A percentile compares a stretch with the other conserved stretches of the same genome.
Evolutionary conservation across 2,329 filamentous ascomycete genomes (phyloP).

Genomic region (Thelonectria discophora): DNA sequence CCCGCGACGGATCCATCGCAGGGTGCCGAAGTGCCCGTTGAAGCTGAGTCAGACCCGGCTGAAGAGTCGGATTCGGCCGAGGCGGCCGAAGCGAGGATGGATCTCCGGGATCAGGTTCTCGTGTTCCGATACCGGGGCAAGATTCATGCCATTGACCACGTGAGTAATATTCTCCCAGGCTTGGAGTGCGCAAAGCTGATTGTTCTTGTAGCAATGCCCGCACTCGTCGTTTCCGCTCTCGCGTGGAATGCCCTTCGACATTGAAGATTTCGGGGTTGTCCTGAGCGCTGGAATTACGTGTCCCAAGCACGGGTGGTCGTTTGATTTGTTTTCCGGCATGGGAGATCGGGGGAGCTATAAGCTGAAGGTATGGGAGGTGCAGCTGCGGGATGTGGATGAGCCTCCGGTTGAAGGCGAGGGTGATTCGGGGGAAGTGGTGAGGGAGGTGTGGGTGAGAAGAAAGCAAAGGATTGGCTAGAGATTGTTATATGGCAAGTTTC

Average conservation of each 20-base stretch:
- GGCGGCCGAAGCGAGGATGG: conserved; percentile 42
- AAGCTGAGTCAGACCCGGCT: conserved; percentile 43
- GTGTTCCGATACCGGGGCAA: conserved; percentile 71
- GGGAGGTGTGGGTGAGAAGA: conserved; percentile 56
- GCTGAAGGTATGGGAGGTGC: conserved; percentile 70
- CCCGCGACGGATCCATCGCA: conserved; percentile 51
- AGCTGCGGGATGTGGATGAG: conserved; percentile 53
- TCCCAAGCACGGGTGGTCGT: conserved; percentile 76
- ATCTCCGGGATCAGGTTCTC: conserved; percentile 68
- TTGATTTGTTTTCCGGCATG: conserved; percentile 71
- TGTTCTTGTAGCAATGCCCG: conserved; percentile 64
- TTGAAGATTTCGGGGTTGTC: conserved; percentile 75
- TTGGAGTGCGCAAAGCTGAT: not conserved
- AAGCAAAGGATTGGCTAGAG: conserved; percentile 50
- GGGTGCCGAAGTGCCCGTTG: conserved; percentile 49
- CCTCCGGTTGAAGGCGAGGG: not conserved
- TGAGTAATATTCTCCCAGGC: conserved; percentile 49
- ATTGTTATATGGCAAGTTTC: not conserved
- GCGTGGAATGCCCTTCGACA: conserved; percentile 70
- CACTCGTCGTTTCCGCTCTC: conserved; percentile 74
- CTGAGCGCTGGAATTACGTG: conserved; percentile 71
- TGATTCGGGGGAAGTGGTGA: conserved; percentile 22
- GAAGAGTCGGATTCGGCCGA: conserved; percentile 41
- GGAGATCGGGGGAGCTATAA: conserved; percentile 70
- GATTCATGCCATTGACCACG: conserved; percentile 75